These are phyloP conservation scores for Cladochytrium replicatum DNA, from an alignment of 192 early-diverging fungal genomes.

Conservation along the genomic window DNA sequence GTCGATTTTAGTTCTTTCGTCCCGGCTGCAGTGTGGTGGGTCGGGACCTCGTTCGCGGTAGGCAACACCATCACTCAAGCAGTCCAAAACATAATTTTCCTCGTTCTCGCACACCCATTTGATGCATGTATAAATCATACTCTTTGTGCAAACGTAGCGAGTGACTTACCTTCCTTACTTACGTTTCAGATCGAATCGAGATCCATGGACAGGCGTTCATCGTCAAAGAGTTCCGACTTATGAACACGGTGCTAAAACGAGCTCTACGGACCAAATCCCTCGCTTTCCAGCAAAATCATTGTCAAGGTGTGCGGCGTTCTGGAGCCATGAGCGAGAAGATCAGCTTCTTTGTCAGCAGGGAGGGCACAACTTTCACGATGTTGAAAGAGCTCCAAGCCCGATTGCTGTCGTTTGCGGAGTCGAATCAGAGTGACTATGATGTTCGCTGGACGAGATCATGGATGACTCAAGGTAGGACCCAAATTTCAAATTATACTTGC, in stretches of 20 bases:
- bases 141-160: not conserved
- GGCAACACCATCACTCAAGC: constrained; percentile 65
- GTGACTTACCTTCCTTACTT: constrained; percentile 38
- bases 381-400: no score
- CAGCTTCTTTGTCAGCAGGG: no score
- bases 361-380: no score
- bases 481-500: no score
- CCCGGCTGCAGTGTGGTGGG: constrained; percentile 16
- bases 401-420: no score
- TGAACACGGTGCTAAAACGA: constrained; percentile 75
- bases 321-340: constrained; percentile 46
- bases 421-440: no score
- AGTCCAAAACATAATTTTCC: constrained; percentile 77
- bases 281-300: constrained; percentile 53
- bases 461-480: no score
- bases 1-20: not conserved
- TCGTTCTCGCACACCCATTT: constrained; percentile 62
- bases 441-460: no score
- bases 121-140: not conserved
- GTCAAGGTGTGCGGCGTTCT: constrained; percentile 63
- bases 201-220: constrained; percentile 57
- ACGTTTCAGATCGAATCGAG: constrained; percentile 70
- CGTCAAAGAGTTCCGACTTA: constrained; percentile 66
- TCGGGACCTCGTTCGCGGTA: constrained; percentile 14
- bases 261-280: constrained; percentile 64